Evolutionary conservation across 495 filamentous ascomycete genomes (phyloP).

Genomic region (Hyaloscypha hepaticicola): DNA sequence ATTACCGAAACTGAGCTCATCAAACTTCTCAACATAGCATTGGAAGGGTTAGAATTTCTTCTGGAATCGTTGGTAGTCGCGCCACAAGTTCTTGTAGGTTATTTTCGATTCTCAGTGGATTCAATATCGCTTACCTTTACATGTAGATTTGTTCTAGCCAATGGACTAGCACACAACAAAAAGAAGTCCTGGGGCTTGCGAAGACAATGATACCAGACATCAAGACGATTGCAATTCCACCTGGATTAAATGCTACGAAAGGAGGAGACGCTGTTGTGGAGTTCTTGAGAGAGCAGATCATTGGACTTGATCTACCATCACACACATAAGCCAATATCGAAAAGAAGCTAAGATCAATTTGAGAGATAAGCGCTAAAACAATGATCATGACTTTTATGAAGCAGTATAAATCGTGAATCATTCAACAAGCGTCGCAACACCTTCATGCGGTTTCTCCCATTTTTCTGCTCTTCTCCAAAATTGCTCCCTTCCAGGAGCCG

Average conservation of each 20-base stretch:
- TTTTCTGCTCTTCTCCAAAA: constrained; percentile 16
- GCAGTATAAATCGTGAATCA: background rate
- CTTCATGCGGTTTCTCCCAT: constrained; percentile 15
- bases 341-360: no score
- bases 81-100: constrained; percentile 5
- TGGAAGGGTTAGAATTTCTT: background rate
- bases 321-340: background rate
- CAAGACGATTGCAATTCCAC: constrained; percentile 10
- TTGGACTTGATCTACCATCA: constrained; percentile 3
- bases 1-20: background rate
- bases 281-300: constrained; percentile 11
- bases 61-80: background rate
- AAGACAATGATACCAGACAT: constrained; percentile 2
- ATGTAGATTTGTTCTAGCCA: constrained; percentile 16
- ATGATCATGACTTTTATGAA: background rate
- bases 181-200: constrained; percentile 5
- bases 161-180: constrained; percentile 8
- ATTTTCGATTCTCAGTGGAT: background rate
- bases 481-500: constrained; percentile 8
- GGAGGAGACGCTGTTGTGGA: constrained; percentile 15
- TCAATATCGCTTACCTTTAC: background rate
- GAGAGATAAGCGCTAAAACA: no score
- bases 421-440: background rate
- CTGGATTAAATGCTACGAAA: constrained; percentile 1
- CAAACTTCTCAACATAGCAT: background rate